phyloP scores from a whole-genome alignment of 352 stramenopile genomes.

The Phytophthora chlamydospora region DNA sequence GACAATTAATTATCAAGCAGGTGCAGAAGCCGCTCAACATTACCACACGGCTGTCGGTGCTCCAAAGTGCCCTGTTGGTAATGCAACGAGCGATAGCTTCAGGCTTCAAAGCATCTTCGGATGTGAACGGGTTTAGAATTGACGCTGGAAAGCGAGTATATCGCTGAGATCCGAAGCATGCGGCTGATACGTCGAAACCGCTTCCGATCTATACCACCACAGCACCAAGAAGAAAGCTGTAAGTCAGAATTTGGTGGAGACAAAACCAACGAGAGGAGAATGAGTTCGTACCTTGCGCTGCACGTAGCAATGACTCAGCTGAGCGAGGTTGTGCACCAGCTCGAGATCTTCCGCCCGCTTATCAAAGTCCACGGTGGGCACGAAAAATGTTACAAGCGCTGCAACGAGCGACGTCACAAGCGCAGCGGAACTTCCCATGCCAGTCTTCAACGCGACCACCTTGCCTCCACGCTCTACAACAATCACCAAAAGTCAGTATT shows the following conservation, averaged over 20 bases:
- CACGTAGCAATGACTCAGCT: constrained; percentile 95
- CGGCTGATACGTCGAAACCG: constrained; percentile 96
- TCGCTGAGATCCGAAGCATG: constrained; percentile 94
- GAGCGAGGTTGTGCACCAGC: constrained; percentile 94
- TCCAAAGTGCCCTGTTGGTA: constrained; percentile 48
- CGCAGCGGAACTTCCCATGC: constrained; percentile 95
- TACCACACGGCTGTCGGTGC: constrained; percentile 56
- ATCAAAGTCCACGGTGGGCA: constrained; percentile 41
- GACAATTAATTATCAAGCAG: not conserved
- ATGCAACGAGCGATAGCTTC: constrained; percentile 63
- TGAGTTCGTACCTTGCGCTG: constrained; percentile 90
- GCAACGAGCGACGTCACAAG: constrained; percentile 95
- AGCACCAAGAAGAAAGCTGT: not conserved
- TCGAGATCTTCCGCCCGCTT: constrained; percentile 31
- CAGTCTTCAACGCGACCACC: constrained; percentile 92
- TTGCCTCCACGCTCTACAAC: constrained; percentile 46
- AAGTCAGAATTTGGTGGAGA: not conserved
- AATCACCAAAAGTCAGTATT: constrained; percentile 2
- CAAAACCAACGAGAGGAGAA: not conserved
- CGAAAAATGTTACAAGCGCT: constrained; percentile 87
- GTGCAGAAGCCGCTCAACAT: not conserved
- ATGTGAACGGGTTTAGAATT: constrained; percentile 60
- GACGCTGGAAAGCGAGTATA: constrained; percentile 91
- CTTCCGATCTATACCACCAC: constrained; percentile 87
- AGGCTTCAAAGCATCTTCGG: constrained; percentile 54